Conservation (phyloP, 225 moss, liverwort and hornwort genomes). For the Thuidium tamariscinum region DNA sequence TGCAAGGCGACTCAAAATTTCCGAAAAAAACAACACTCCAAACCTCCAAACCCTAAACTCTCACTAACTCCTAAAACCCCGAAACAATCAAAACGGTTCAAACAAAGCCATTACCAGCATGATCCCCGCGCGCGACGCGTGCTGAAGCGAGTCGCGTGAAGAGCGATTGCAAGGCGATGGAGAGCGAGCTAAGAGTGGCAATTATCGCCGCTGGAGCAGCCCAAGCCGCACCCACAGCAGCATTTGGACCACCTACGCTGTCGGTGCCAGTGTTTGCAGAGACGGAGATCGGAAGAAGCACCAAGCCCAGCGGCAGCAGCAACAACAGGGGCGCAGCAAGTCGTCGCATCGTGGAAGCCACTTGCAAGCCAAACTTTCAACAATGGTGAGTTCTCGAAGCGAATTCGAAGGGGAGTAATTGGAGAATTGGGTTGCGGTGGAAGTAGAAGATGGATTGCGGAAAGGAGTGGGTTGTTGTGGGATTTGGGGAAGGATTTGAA, state of each 20-base stretch:
- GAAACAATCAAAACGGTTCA: background rate
- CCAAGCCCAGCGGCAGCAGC: background rate
- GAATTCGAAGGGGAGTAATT: background rate
- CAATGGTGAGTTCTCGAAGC: no score
- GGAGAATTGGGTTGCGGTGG: background rate
- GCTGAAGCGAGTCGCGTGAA: conserved; percentile 31
- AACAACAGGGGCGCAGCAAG: background rate
- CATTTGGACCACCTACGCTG: background rate
- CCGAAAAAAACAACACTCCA: background rate
- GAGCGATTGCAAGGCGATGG: conserved; percentile 36
- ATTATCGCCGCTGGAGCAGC: conserved; percentile 23
- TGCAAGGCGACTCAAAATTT: background rate
- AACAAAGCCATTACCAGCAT: background rate
- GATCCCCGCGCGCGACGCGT: conserved; percentile 33
- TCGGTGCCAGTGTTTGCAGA: background rate
- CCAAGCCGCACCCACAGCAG: conserved; percentile 1
- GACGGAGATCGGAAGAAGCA: conserved; percentile 3
- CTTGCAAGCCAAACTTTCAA: background rate
- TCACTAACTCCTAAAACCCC: background rate
- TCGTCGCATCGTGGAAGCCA: background rate
- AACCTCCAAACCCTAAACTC: background rate
- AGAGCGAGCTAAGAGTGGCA: conserved; percentile 35
- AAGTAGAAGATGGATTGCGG: background rate
- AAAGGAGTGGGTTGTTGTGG: background rate
- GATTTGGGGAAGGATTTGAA: background rate